Evolutionary conservation across 1,284 basidiomycete genomes (phyloP).

Genomic region (Singerocomus inundabilis): DNA sequence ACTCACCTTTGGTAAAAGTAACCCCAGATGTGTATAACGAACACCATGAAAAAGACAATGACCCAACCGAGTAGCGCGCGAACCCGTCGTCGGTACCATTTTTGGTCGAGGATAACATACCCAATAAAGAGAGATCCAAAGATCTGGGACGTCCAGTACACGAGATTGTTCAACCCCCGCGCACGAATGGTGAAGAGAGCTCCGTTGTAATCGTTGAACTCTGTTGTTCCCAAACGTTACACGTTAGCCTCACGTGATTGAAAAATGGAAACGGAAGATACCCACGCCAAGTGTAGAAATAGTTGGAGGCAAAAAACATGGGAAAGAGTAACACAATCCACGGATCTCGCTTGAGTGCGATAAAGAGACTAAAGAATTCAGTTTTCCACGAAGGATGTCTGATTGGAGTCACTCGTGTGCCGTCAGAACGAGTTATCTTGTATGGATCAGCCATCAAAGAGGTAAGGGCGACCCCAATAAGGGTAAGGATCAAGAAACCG

Average conservation of each 20-base stretch:
- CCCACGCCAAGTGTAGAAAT: conserved; percentile 40
- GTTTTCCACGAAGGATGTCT: conserved; percentile 38
- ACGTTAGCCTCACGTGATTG: too few relatives aligned
- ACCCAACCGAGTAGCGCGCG: conserved; percentile 49
- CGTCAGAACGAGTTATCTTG: conserved; percentile 38
- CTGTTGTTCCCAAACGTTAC: too few relatives aligned
- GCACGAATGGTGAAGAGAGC: conserved; percentile 39
- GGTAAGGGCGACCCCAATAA: conserved; percentile 33
- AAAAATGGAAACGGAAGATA: too few relatives aligned
- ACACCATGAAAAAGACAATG: conserved; percentile 45
- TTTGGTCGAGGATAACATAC: too few relatives aligned
- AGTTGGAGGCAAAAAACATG: conserved; percentile 38
- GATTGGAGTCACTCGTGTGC: too few relatives aligned
- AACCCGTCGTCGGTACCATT: conserved; percentile 41
- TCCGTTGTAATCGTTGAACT: conserved; percentile 40
- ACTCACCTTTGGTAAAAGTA: conserved; percentile 51
- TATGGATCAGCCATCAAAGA: conserved; percentile 37
- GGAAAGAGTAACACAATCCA: conserved; percentile 37
- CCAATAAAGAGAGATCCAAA: too few relatives aligned
- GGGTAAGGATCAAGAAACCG: conserved; percentile 35
- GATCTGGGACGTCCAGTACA: conserved; percentile 41
- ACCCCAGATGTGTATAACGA: conserved; percentile 49
- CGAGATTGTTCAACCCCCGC: conserved; percentile 35
- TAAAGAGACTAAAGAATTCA: conserved; percentile 34
- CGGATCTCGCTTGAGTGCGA: conserved; percentile 36